Evolutionary conservation across 2,329 filamentous ascomycete species (phyloP).

Genomic region (Fusarium siculi): DNA sequence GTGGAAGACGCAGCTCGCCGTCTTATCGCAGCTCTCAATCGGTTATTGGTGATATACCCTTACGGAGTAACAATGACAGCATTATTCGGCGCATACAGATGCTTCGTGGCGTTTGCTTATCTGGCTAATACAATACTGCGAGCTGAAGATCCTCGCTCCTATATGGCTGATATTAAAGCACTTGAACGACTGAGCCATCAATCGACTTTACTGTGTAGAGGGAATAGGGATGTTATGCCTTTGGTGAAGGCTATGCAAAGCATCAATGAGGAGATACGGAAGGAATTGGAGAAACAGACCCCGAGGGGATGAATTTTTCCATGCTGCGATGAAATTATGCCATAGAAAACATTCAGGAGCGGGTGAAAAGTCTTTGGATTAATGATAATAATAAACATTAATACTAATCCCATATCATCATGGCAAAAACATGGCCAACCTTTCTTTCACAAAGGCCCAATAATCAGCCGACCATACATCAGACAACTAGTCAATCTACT

Average conservation of each 20-base stretch:
- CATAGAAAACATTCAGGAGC: background rate
- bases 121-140: constrained; percentile 40
- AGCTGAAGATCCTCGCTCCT: constrained; percentile 19
- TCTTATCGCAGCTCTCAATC: constrained; percentile 34
- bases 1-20: constrained; percentile 42
- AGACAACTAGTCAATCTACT: background rate
- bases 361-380: background rate
- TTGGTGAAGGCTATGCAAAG: constrained; percentile 43
- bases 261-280: constrained; percentile 41
- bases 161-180: constrained; percentile 34
- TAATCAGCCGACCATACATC: background rate
- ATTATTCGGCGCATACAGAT: constrained; percentile 43
- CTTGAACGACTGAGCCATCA: constrained; percentile 32
- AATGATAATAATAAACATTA: background rate
- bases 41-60: constrained; percentile 35
- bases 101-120: constrained; percentile 45
- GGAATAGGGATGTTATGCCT: constrained; percentile 42
- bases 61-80: constrained; percentile 41
- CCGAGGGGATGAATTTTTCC: background rate
- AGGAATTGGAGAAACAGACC: background rate
- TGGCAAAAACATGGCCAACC: background rate
- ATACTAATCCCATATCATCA: background rate
- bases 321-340: background rate
- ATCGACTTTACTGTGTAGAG: constrained; percentile 30
- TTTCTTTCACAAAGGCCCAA: background rate